Conservation (phyloP, 148 eudicot genomes). For the Amaranthus palmeri region DNA sequence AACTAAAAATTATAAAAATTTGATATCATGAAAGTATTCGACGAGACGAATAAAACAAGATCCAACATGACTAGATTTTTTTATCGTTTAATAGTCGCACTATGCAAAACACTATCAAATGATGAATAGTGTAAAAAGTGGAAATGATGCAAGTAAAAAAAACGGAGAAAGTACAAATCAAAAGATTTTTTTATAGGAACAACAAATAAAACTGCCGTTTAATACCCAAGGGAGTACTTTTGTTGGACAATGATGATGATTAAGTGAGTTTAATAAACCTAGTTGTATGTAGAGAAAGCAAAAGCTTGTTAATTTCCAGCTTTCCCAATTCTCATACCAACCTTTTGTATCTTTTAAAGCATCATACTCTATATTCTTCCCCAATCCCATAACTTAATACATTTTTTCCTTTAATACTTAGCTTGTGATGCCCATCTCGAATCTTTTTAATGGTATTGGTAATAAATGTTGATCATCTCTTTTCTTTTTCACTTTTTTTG, state of each 20-base stretch:
- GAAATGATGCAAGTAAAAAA: no score
- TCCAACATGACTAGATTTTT: no score
- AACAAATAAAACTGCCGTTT: no score
- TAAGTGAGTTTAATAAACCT: conserved; percentile 18
- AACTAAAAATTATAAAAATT: no score
- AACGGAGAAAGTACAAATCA: no score
- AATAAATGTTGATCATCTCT: not conserved
- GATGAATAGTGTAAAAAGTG: no score
- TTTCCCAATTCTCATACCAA: conserved; percentile 46
- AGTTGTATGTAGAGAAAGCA: conserved; percentile 24
- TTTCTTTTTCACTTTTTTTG: not conserved
- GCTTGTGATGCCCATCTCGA: conserved; percentile 31
- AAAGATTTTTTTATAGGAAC: no score
- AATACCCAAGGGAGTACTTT: no score
- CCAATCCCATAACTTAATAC: conserved; percentile 17
- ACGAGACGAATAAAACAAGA: no score
- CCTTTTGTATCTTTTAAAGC: conserved; percentile 17
- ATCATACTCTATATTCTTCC: not conserved
- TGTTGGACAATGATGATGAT: not conserved
- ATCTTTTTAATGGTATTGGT: conserved; percentile 17
- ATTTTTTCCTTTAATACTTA: conserved; percentile 1
- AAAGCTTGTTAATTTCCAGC: conserved; percentile 29
- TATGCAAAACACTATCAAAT: no score
- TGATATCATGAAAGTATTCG: no score
- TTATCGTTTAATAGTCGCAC: no score